Evolutionary conservation across 2,329 filamentous ascomycete genomes (phyloP), one percentile per base, ranked within the genome.

Genomic region (Aaosphaeria arxii): DNA sequence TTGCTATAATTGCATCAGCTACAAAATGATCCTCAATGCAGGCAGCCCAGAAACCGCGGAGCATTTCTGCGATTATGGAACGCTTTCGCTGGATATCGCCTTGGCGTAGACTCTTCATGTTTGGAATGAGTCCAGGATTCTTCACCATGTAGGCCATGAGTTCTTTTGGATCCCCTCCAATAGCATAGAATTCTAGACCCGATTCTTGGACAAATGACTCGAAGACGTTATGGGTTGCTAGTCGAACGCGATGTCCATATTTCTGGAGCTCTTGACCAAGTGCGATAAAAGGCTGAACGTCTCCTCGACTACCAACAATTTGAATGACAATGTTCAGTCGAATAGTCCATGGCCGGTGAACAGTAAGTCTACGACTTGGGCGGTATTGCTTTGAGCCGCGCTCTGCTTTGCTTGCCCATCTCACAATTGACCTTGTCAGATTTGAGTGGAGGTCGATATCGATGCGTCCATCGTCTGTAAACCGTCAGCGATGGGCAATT

Each of bases 1-100:
- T 89, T 2, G 86, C 86, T 56, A 89, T 87, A 54, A 89, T 88
- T 9, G 43, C 76, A 68, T 90, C 89, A 0, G 89, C 90, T 40
- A 95, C 83, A 63, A 95, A 95, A 9, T 11, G 7, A 9, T n/a
- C 24, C 7, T 40, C 7, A 9, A 11, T 11, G 30, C 31, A 17
- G 11, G 30, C 30, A 11, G 53, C 50, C 66, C 67, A 70, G 38
- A 63, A 68, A 3, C 66, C 65, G 17, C 64, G 46, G 5, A 70
- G 42, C 43, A 64, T 60, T 30, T 63, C 59, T 1, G 53, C 56
- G 45, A 71, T 60, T 55, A 58, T 57, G 45, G 53, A 53, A 11
- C 64, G 55, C 46, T 65, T 43, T 58, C 66, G 44, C 63, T 71
- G 44, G 17, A 71, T 55, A 30, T 71, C 67, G 3, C 67, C 68